Percentiles rank a stretch among this genome's conserved stretches.
phyloP scores from a whole-genome alignment of 345 rosid species.

The Dovyalis caffra region DNA sequence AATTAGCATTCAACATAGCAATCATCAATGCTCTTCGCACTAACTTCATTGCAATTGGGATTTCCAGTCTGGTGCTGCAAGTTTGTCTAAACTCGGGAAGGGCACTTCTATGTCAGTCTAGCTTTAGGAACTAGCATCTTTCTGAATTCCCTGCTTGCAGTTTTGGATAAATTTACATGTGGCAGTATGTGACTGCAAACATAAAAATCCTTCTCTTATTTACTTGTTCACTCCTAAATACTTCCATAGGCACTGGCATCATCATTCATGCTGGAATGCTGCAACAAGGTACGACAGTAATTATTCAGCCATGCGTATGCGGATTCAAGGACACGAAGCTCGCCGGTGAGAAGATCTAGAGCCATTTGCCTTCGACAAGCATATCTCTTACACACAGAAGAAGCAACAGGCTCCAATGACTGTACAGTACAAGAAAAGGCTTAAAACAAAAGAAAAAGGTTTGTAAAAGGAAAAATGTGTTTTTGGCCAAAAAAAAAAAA shows the following conservation, averaged over 20 bases:
- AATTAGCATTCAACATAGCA: no score
- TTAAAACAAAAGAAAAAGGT: neutral
- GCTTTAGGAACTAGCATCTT: neutral
- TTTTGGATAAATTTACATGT: neutral
- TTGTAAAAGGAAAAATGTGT: neutral
- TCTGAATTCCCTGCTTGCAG: neutral
- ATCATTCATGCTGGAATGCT: neutral
- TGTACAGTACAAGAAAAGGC: conserved; percentile 25
- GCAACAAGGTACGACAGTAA: conserved; percentile 41
- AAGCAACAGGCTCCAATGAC: conserved; percentile 33
- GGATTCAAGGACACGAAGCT: conserved; percentile 65
- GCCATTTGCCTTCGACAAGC: conserved; percentile 59
- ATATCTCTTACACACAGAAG: conserved; percentile 20
- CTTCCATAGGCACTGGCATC: neutral
- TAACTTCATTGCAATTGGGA: no score
- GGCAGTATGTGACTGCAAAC: neutral
- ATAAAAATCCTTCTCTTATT: neutral
- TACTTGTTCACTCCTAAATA: neutral
- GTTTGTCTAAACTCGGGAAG: no score
- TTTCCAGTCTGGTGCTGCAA: no score
- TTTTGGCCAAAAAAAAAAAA: no score
- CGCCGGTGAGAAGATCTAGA: conserved; percentile 60
- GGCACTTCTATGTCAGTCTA: no score
- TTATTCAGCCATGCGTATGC: conserved; percentile 67
- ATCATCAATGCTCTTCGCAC: no score